A percentile compares a stretch with the other conserved stretches of the same genome.
Conservation (phyloP, 495 filamentous ascomycete genomes). For the Tetracladium setigerum region DNA sequence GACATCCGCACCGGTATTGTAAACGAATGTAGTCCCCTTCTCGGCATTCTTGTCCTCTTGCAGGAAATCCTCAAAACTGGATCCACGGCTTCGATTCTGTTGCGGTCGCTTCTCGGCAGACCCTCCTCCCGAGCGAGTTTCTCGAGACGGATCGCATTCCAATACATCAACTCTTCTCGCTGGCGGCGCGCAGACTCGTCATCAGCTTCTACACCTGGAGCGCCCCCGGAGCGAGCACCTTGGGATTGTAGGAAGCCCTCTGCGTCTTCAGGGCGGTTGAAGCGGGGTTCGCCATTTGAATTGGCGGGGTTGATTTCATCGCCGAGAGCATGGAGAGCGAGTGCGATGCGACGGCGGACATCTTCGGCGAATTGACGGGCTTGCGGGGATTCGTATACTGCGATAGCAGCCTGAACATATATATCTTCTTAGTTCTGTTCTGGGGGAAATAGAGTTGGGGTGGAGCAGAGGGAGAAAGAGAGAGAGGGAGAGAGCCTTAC, state of each 20-base stretch:
- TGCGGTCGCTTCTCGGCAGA: slow-evolving; percentile 9
- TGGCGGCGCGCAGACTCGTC: slow-evolving; percentile 58
- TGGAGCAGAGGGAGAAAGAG: neutral
- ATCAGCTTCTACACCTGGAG: slow-evolving; percentile 55
- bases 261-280: slow-evolving; percentile 52
- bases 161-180: slow-evolving; percentile 67
- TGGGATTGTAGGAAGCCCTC: slow-evolving; percentile 45
- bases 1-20: slow-evolving; percentile 37
- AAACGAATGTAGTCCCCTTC: slow-evolving; percentile 40
- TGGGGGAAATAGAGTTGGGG: no score
- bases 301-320: slow-evolving; percentile 59
- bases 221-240: slow-evolving; percentile 30
- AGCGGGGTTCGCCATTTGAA: slow-evolving; percentile 30
- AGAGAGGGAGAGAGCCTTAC: slow-evolving; percentile 22
- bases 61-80: slow-evolving; percentile 49
- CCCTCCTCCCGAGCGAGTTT: slow-evolving; percentile 16
- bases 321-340: slow-evolving; percentile 69
- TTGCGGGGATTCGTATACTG: slow-evolving; percentile 78
- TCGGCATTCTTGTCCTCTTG: slow-evolving; percentile 29
- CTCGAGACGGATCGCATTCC: slow-evolving; percentile 38
- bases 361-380: slow-evolving; percentile 68
- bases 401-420: slow-evolving; percentile 50
- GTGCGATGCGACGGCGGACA: slow-evolving; percentile 68
- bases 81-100: slow-evolving; percentile 20
- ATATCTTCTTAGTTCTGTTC: neutral